These are phyloP conservation scores for Stipa capillata DNA, from an alignment of 176 grass and related monocot genomes.

Conservation along the genomic window DNA sequence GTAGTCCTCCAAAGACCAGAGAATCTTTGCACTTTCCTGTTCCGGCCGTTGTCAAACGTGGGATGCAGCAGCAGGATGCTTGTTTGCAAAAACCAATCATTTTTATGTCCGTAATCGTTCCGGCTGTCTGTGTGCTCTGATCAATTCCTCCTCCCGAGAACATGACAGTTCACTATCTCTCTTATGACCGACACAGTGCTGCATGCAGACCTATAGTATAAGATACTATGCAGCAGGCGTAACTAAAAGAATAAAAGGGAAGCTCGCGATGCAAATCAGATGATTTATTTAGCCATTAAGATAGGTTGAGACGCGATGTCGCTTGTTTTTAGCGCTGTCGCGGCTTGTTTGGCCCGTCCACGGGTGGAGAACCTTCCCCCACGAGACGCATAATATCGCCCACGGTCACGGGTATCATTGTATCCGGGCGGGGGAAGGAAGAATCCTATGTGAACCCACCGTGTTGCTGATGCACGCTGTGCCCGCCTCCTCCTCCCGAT, in stretches of 20 bases:
- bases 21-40: background rate
- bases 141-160: background rate
- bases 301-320: constrained; percentile 17
- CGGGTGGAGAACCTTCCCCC: constrained; percentile 31
- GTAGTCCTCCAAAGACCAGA: background rate
- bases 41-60: constrained; percentile 2
- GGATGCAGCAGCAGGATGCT: background rate
- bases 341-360: constrained; percentile 26
- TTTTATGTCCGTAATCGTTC: background rate
- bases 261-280: background rate
- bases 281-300: background rate
- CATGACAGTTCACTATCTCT: background rate
- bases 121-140: background rate
- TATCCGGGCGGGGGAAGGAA: background rate
- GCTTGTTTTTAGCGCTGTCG: constrained; percentile 34
- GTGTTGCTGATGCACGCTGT: background rate
- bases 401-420: constrained; percentile 14
- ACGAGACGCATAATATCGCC: background rate
- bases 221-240: background rate
- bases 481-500: constrained; percentile 17
- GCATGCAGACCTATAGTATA: background rate
- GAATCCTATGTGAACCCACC: constrained; percentile 44
- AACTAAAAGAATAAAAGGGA: background rate
- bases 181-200: background rate
- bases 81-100: background rate